Conservation (phyloP, 2,329 filamentous ascomycete species). For the Fusarium drepaniforme region DNA sequence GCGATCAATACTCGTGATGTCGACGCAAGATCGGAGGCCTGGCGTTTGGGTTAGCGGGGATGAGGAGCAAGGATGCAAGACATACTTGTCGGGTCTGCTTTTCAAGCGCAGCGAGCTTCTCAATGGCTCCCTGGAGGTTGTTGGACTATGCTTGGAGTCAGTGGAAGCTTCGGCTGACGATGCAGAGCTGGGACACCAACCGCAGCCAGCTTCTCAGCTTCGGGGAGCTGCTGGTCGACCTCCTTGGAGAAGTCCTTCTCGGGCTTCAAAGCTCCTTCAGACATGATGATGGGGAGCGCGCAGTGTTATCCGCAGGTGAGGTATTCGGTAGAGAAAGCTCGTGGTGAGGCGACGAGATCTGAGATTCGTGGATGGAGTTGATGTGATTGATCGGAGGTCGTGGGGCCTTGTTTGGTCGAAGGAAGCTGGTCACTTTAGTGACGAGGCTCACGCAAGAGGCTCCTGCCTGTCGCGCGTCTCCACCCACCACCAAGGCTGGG, state of each 20-base stretch:
- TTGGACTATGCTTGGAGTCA: slow-evolving; percentile 59
- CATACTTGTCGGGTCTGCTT: slow-evolving; percentile 96
- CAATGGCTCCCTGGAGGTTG: slow-evolving; percentile 88
- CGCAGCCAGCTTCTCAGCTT: slow-evolving; percentile 90
- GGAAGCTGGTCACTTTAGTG: slow-evolving; percentile 46
- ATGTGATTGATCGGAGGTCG: slow-evolving; percentile 36
- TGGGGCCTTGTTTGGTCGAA: slow-evolving; percentile 43
- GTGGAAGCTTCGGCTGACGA: not conserved
- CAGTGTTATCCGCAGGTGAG: slow-evolving; percentile 14
- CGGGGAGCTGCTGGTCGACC: slow-evolving; percentile 89
- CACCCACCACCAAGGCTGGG: slow-evolving; percentile 29
- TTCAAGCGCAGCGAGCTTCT: slow-evolving; percentile 92
- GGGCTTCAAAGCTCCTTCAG: slow-evolving; percentile 86
- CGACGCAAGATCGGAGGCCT: slow-evolving; percentile 96
- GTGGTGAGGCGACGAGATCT: not conserved
- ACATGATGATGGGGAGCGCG: slow-evolving; percentile 67
- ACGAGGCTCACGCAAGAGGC: slow-evolving; percentile 54
- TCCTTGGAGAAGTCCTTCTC: slow-evolving; percentile 99
- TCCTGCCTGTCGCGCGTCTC: slow-evolving; percentile 49
- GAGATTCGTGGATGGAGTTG: slow-evolving; percentile 29
- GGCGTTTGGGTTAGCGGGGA: slow-evolving; percentile 28
- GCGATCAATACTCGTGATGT: slow-evolving; percentile 89
- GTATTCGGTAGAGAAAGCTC: not conserved
- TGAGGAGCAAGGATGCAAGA: slow-evolving; percentile 25
- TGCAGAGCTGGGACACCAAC: slow-evolving; percentile 63